Percentiles rank a stretch among this genome's conserved stretches.
Conservation (phyloP, 2,329 filamentous ascomycete species). For the Sordariomycetes sp. region DNA sequence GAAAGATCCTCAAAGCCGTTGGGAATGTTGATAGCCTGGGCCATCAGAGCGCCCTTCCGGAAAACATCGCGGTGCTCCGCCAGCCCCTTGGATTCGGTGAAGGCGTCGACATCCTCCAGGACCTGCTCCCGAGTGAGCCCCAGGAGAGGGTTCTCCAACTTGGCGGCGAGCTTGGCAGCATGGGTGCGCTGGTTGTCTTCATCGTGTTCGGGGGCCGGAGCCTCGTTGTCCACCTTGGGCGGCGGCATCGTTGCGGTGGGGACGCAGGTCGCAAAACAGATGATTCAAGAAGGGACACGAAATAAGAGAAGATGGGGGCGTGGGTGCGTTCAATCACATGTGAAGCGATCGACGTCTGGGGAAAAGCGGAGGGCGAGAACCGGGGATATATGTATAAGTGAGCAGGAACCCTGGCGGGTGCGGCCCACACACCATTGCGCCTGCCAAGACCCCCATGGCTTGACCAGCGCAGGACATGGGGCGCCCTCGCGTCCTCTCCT, state of each 20-base stretch:
- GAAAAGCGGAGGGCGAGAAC: background rate
- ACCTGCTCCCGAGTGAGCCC: constrained; percentile 18
- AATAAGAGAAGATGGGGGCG: background rate
- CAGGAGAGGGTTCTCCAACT: constrained; percentile 15
- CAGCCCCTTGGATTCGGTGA: constrained; percentile 22
- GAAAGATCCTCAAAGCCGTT: constrained; percentile 17
- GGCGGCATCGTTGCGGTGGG: constrained; percentile 13
- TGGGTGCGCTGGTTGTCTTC: constrained; percentile 8
- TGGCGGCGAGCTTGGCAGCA: constrained; percentile 15
- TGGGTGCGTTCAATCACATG: background rate
- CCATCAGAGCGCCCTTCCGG: constrained; percentile 38
- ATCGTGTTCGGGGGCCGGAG: constrained; percentile 12
- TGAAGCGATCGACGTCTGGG: background rate
- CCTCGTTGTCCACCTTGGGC: constrained; percentile 13
- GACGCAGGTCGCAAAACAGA: background rate
- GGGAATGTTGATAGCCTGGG: constrained; percentile 27
- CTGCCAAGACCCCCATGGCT: background rate
- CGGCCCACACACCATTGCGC: background rate
- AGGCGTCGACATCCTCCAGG: constrained; percentile 22
- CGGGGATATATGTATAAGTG: background rate
- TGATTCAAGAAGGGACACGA: background rate
- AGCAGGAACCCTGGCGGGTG: background rate
- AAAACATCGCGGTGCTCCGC: constrained; percentile 30
- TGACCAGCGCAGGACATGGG: background rate
- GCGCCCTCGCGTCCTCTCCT: too few species aligned